Base-by-base conservation (phyloP, 225 moss, liverwort and hornwort species). In the Lunularia cruciata region DNA sequence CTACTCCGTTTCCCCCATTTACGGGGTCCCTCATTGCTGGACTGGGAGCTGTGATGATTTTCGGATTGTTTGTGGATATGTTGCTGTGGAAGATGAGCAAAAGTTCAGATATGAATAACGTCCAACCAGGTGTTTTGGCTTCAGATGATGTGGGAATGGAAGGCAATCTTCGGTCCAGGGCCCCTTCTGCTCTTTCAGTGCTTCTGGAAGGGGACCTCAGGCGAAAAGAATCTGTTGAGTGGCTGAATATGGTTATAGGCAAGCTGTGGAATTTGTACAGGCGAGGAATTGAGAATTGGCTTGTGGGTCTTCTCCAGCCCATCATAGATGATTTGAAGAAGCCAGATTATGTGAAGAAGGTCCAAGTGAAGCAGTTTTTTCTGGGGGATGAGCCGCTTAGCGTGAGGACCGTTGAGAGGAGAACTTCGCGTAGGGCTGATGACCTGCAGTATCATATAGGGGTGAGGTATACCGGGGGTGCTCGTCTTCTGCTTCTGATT, bases 371-470 rank as follows among this genome's bases (percentile, higher is more conserved):
- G 74, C 82, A 85, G 55, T 89, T 98, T 60, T 79, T 89, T 46
- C 75, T 93, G 45, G 98, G 98, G 20, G 93, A 98, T 70, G 98
- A 98, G 11, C 98, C 98, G 7, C 67, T 98, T 23, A 80, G 84
- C 72, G 69, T 98, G 36, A 78, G 98, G 71, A 91, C 86, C 27
- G 83, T 98, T 4, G 98, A 98, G 73, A 90, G 98, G 51, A 86
- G 98, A 71, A 98, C 93, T 36, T 98, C 98, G 33, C 93, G 98
- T 47, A 84, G 93, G 77, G 93, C 89, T 35, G 90, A 93, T 78
- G 98, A 98, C 72, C 90, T 98, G 28, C 98, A 98, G 84, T 98
- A 98, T 62, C 98, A 93, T 63, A 82, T 93, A 22, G 98, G 98
- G 59, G 86, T 98, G 43, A 85, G 98, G 64, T 93, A 93, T 66